Base-by-base conservation (phyloP, 2,329 filamentous ascomycete genomes). In the Colletotrichum musae region DNA sequence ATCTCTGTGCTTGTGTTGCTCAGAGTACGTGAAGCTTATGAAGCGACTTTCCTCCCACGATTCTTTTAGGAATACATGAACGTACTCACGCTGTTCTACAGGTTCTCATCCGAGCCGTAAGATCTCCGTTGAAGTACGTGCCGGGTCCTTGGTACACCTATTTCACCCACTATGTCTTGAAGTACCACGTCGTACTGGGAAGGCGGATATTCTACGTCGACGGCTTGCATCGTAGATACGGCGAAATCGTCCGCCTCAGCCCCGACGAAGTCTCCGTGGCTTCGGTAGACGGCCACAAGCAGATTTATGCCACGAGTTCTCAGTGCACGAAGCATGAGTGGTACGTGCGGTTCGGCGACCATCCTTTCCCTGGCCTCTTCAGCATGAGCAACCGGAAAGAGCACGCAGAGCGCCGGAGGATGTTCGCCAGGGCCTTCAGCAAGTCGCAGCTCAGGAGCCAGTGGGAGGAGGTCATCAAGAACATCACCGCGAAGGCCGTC, bases 401-500 rank as follows among this genome's bases (percentile, higher is more conserved):
- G 2, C 56, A 58, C n/a, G 56, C 41, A 6, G 12, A 47, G 28
- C 56, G 41, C 24, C 26, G 41, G 7, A 18, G 21, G 9, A 58
- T 58, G 41, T 58, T 58, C 10, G 41, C 56, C 21, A 58, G 56
- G 4, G 56, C 56, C 7, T 58, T 58, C 56, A 58, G 41, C 24
- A 58, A 58, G 16, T 58, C 56, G 13, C 56, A 58, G 16, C 41
- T 47, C 6, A 58, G 56, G 16, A 28, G 16, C 13, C 56, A 58
- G 5, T 58, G 56, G 56, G 24, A 58, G 45, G 56, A 58, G 21
- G 24, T 18, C 24, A 58, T 58, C 15, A 47, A 4, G 5, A 7
- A 2, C 1, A 58, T 58, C 24, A 28, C 56, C 24, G 12, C 10
- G 24, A 47, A 58, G 12, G 75, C 84, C 0, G 77, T 88, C 1